Percentiles rank a stretch among this genome's conserved stretches.
These are phyloP conservation scores for Cyberlindnera americana DNA, from an alignment of 805 yeast species.

Conservation along the genomic window DNA sequence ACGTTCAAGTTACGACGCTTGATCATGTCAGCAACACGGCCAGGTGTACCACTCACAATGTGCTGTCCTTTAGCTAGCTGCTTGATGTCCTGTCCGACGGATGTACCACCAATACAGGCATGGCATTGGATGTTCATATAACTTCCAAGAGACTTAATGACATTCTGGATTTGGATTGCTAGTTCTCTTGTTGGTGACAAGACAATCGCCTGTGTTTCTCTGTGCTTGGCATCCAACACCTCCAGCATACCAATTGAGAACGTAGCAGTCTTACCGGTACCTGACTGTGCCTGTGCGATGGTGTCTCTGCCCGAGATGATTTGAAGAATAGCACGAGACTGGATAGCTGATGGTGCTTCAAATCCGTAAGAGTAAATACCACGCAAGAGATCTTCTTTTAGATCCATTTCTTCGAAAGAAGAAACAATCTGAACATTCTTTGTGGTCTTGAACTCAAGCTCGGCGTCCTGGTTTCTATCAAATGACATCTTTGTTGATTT, in stretches of 20 bases:
- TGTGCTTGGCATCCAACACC: slow-evolving; percentile 67
- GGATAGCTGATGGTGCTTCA: slow-evolving; percentile 96
- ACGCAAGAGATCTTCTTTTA: slow-evolving; percentile 57
- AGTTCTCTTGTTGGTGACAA: slow-evolving; percentile 95
- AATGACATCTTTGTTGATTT: slow-evolving; percentile 43
- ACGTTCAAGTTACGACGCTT: slow-evolving; percentile 74
- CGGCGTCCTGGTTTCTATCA: slow-evolving; percentile 56
- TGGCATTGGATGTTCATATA: slow-evolving; percentile 83
- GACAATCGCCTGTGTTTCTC: slow-evolving; percentile 84
- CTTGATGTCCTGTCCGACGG: slow-evolving; percentile 75
- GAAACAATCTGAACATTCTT: slow-evolving; percentile 50
- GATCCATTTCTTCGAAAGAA: slow-evolving; percentile 75
- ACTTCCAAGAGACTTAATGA: slow-evolving; percentile 80
- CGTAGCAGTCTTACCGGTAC: slow-evolving; percentile 99
- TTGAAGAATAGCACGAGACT: slow-evolving; percentile 94
- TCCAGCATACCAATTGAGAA: slow-evolving; percentile 93
- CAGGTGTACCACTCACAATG: slow-evolving; percentile 96
- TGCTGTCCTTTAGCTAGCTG: slow-evolving; percentile 78
- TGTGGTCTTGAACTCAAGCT: slow-evolving; percentile 58
- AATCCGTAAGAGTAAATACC: slow-evolving; percentile 88
- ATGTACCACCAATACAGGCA: slow-evolving; percentile 94
- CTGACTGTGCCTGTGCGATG: slow-evolving; percentile 98
- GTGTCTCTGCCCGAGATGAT: slow-evolving; percentile 93
- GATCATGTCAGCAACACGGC: slow-evolving; percentile 89
- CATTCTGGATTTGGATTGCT: slow-evolving; percentile 89